Evolutionary conservation across 148 eudicot species (phyloP).

Genomic region (Chenopodium quinoa): DNA sequence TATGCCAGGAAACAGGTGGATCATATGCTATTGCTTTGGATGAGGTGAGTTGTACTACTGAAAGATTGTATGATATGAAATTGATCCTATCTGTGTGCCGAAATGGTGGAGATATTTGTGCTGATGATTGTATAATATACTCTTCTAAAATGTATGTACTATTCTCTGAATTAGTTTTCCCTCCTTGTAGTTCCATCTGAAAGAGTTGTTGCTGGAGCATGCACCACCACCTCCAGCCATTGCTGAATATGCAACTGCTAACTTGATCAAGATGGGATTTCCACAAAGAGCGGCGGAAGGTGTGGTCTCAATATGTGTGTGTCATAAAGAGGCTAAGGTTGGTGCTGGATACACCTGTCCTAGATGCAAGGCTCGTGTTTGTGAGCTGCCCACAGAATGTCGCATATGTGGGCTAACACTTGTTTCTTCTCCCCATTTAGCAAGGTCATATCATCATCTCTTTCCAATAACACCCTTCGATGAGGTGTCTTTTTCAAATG

Average conservation of each 20-base stretch:
- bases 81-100: neutral
- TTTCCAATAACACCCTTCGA: constrained; percentile 88
- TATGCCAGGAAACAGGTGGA: constrained; percentile 94
- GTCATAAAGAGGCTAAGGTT: constrained; percentile 92
- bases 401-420: constrained; percentile 94
- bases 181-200: constrained; percentile 67
- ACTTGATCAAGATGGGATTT: constrained; percentile 93
- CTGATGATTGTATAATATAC: neutral
- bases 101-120: neutral
- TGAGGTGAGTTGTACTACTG: constrained; percentile 65
- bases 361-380: constrained; percentile 90
- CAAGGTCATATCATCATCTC: constrained; percentile 92
- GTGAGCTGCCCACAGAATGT: constrained; percentile 91
- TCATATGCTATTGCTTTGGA: constrained; percentile 74
- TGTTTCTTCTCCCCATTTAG: constrained; percentile 96
- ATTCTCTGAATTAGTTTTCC: neutral
- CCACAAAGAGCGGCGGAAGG: constrained; percentile 97
- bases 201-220: constrained; percentile 84
- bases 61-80: neutral
- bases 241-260: constrained; percentile 90
- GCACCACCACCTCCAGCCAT: constrained; percentile 99
- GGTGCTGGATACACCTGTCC: constrained; percentile 98
- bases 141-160: neutral
- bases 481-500: constrained; percentile 56
- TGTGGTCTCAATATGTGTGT: constrained; percentile 79